Conservation (phyloP, 305 asterid species). For the Striga hermonthica region DNA sequence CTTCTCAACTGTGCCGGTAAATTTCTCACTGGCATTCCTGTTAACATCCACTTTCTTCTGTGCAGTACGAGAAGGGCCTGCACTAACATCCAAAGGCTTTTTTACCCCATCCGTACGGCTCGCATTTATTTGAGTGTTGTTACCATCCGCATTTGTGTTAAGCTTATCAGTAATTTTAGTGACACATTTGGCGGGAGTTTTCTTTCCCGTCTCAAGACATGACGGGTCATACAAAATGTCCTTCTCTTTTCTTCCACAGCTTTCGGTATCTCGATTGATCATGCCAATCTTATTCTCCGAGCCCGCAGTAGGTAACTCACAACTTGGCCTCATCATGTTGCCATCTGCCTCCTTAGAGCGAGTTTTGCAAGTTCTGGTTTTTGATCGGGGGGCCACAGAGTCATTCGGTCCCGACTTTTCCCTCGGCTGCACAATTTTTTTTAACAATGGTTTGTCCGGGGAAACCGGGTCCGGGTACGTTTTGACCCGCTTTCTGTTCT, state of each 20-base stretch:
- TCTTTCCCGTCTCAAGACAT: conserved; percentile 35
- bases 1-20: conserved; percentile 11
- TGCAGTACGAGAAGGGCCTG: neutral
- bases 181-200: neutral
- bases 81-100: neutral
- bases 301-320: neutral
- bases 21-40: conserved; percentile 3
- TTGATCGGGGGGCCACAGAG: conserved; percentile 12
- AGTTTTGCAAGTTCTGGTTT: conserved; percentile 9
- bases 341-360: neutral
- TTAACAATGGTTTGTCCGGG: conserved; percentile 16
- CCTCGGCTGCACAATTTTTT: neutral
- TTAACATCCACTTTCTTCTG: neutral
- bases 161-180: neutral
- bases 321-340: neutral
- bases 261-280: conserved; percentile 21
- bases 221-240: conserved; percentile 33
- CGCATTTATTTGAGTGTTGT: neutral
- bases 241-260: conserved; percentile 29
- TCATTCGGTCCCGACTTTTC: conserved; percentile 19
- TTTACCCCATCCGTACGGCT: neutral
- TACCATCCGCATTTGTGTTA: conserved; percentile 1
- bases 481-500: conserved; percentile 23
- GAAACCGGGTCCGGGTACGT: conserved; percentile 1
- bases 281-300: conserved; percentile 31